These are phyloP conservation scores for Aspergillus carbonarius DNA, from an alignment of 2,329 filamentous ascomycete species.

Conservation along the genomic window DNA sequence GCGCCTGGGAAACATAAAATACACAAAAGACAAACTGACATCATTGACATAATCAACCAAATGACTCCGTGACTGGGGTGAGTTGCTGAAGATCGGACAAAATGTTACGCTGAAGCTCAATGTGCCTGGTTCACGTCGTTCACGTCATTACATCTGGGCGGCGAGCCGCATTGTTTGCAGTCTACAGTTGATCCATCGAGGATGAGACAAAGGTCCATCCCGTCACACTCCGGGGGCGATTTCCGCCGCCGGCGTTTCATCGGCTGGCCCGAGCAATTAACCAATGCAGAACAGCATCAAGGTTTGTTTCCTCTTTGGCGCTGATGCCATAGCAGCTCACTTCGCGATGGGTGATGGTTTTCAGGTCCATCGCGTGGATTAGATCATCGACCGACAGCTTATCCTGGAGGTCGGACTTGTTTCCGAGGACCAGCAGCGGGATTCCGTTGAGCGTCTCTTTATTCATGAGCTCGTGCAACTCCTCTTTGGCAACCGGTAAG, in stretches of 20 bases:
- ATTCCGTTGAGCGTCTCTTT: conserved; percentile 85
- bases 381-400: conserved; percentile 92
- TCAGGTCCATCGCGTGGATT: conserved; percentile 88
- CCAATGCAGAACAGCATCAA: conserved; percentile 96
- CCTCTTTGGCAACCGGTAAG: conserved; percentile 82
- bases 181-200: conserved; percentile 15
- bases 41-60: conserved; percentile 7
- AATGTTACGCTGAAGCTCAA: conserved; percentile 13
- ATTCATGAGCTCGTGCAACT: conserved; percentile 83
- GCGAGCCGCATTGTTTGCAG: conserved; percentile 30
- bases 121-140: conserved; percentile 41
- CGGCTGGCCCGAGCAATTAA: conserved; percentile 84
- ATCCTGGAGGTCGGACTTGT: conserved; percentile 93
- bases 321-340: conserved; percentile 99
- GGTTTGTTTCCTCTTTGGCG: conserved; percentile 97
- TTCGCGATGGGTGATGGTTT: conserved; percentile 84
- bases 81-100: conserved; percentile 5
- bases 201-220: conserved; percentile 6
- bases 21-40: conserved; percentile 5
- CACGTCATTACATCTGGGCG: conserved; percentile 51
- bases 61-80: neutral
- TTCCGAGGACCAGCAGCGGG: conserved; percentile 88
- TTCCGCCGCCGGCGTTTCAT: conserved; percentile 43
- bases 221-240: neutral
- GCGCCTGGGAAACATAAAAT: neutral